Conservation (phyloP, 371 early-diverging fungal genomes). For the Umbelopsis sp. region DNA sequence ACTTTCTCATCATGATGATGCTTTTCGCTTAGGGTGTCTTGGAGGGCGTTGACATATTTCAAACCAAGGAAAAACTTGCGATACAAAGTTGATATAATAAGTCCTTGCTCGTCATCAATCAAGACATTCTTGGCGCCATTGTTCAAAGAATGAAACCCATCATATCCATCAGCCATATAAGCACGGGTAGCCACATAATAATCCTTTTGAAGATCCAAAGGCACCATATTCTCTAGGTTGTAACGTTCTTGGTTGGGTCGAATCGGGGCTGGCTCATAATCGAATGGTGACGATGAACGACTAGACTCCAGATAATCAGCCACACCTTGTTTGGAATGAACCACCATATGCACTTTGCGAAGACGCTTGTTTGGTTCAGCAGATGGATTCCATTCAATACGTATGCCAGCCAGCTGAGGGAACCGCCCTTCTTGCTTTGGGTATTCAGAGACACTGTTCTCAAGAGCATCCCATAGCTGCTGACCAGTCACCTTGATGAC, state of each 20-base stretch:
- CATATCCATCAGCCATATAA: constrained; percentile 64
- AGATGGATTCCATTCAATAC: constrained; percentile 56
- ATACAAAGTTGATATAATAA: constrained; percentile 54
- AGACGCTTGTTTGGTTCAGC: constrained; percentile 51
- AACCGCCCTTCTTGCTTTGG: constrained; percentile 72
- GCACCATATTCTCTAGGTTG: constrained; percentile 36
- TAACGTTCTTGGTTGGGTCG: constrained; percentile 26
- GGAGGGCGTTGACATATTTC: constrained; percentile 56
- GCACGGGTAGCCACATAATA: constrained; percentile 60
- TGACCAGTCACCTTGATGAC: constrained; percentile 60
- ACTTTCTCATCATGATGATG: constrained; percentile 10
- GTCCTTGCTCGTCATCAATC: constrained; percentile 64
- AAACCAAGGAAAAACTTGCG: constrained; percentile 61
- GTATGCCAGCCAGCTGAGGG: constrained; percentile 65
- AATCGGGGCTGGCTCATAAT: constrained; percentile 9
- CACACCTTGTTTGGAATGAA: constrained; percentile 20
- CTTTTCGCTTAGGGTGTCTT: constrained; percentile 32
- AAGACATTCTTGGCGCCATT: constrained; percentile 39
- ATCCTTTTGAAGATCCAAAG: constrained; percentile 44
- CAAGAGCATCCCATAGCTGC: constrained; percentile 60
- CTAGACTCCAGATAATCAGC: neutral
- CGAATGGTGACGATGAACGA: neutral
- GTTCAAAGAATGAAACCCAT: constrained; percentile 56
- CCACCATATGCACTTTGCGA: constrained; percentile 27
- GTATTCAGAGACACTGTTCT: constrained; percentile 61